Conservation (phyloP, 148 eudicot species). For the Suaeda aralocaspica region DNA sequence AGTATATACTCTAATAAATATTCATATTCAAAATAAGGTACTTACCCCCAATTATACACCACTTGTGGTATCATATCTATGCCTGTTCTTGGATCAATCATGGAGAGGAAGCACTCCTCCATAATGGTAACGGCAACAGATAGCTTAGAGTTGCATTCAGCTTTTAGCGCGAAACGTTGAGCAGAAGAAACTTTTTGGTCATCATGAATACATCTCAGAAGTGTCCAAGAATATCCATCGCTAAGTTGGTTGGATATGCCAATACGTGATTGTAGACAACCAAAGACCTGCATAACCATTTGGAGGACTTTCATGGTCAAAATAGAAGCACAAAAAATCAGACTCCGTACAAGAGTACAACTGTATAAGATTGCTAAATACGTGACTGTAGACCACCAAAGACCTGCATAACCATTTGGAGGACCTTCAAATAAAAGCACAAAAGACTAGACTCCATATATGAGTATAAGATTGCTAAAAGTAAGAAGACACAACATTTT, state of each 20-base stretch:
- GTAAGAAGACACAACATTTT: neutral
- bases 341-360: too few species aligned
- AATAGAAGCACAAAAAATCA: neutral
- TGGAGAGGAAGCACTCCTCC: conserved; percentile 97
- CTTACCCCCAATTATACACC: conserved; percentile 89
- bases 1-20: neutral
- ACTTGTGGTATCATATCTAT: conserved; percentile 97
- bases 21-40: conserved; percentile 9
- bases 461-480: neutral
- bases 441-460: neutral
- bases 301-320: neutral
- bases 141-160: conserved; percentile 91
- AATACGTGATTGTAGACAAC: conserved; percentile 65
- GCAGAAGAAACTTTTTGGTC: conserved; percentile 71
- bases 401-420: conserved; percentile 45
- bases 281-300: conserved; percentile 53
- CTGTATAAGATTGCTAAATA: too few species aligned
- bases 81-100: conserved; percentile 96
- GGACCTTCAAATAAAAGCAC: too few species aligned
- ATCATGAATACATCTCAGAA: conserved; percentile 76
- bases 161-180: conserved; percentile 67
- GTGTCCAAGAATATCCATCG: conserved; percentile 74
- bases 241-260: conserved; percentile 52
- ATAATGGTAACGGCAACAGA: conserved; percentile 92
- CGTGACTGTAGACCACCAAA: conserved; percentile 66